A percentile compares a stretch with the other conserved stretches of the same genome.
Conservation (phyloP, 2,329 filamentous ascomycete species). For the Penicillium glabrum region DNA sequence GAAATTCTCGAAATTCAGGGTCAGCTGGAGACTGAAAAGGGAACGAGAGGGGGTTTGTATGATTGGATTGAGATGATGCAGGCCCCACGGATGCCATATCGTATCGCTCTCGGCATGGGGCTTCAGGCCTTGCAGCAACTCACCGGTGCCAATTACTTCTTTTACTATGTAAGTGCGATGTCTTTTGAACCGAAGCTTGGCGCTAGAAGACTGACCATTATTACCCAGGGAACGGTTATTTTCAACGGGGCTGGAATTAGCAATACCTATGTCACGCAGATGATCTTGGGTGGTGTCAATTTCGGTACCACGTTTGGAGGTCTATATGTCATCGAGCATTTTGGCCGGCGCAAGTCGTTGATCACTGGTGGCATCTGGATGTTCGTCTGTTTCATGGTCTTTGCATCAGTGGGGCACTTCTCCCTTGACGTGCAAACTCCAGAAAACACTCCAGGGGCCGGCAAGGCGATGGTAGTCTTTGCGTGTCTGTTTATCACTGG, state of each 20-base stretch:
- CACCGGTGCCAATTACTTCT: slow-evolving; percentile 49
- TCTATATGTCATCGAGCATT: slow-evolving; percentile 67
- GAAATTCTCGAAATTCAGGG: slow-evolving; percentile 58
- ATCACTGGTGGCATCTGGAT: slow-evolving; percentile 68
- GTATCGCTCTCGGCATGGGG: slow-evolving; percentile 41
- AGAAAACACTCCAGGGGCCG: slow-evolving; percentile 48
- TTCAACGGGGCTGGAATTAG: slow-evolving; percentile 66
- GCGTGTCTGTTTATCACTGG: slow-evolving; percentile 71
- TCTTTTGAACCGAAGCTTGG: background rate
- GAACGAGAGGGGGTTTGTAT: slow-evolving; percentile 25
- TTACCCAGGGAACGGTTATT: slow-evolving; percentile 33
- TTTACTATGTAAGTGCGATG: slow-evolving; percentile 52
- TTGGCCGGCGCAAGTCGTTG: slow-evolving; percentile 66
- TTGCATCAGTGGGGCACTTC: slow-evolving; percentile 58
- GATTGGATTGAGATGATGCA: slow-evolving; percentile 45
- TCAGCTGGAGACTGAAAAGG: slow-evolving; percentile 55
- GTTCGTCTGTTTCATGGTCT: slow-evolving; percentile 64
- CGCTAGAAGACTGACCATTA: slow-evolving; percentile 36
- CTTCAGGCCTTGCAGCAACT: slow-evolving; percentile 48
- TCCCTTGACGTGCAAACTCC: slow-evolving; percentile 40
- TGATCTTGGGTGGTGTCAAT: slow-evolving; percentile 68
- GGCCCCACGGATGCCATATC: slow-evolving; percentile 47
- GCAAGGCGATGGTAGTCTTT: slow-evolving; percentile 68
- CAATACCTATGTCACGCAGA: slow-evolving; percentile 63
- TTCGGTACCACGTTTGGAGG: slow-evolving; percentile 66